These are phyloP conservation scores for Pinus albicaulis DNA, from an alignment of 75 land plant species.

Conservation along the genomic window DNA sequence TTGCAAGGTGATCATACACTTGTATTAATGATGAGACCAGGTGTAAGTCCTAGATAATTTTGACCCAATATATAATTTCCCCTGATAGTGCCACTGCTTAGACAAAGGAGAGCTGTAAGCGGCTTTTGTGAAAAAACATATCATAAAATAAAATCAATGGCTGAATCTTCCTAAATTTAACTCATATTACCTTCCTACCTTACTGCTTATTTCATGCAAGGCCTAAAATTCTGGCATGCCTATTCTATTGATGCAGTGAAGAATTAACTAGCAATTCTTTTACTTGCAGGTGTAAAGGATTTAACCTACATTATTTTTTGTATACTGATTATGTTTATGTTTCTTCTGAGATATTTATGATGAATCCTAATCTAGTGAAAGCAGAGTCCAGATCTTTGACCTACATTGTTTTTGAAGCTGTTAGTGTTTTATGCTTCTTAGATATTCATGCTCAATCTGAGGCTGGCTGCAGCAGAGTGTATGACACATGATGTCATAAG, in stretches of 20 bases:
- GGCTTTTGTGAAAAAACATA: no score
- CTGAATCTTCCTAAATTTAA: no score
- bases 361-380: slow-evolving; percentile 74
- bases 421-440: slow-evolving; percentile 20
- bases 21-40: no score
- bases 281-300: slow-evolving; percentile 76
- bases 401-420: neutral
- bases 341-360: slow-evolving; percentile 56
- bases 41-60: no score
- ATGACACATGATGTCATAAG: slow-evolving; percentile 99
- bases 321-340: neutral
- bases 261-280: neutral
- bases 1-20: no score
- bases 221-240: neutral
- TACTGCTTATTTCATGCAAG: neutral
- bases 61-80: no score
- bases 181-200: no score
- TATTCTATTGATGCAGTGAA: neutral
- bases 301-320: neutral
- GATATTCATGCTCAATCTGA: slow-evolving; percentile 85
- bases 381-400: slow-evolving; percentile 83
- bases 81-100: no score
- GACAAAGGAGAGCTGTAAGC: no score
- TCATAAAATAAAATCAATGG: no score
- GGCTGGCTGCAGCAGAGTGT: slow-evolving; percentile 93